Percentiles rank a stretch among this genome's conserved stretches.
Conservation (phyloP, 495 filamentous ascomycete species). For the Aspergillus homomorphus region DNA sequence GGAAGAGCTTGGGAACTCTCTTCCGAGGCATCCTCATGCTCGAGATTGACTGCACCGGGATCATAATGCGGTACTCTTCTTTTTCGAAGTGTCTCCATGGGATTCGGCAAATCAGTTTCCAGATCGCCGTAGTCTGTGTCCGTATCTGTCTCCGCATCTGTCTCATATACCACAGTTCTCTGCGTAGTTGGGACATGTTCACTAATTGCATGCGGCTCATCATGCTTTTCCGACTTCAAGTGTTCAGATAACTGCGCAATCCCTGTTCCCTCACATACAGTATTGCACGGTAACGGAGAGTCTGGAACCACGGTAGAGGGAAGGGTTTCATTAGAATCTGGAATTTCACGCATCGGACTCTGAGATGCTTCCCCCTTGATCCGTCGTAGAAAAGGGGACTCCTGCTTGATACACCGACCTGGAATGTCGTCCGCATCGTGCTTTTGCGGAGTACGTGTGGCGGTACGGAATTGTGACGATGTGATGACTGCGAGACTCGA, state of each 20-base stretch:
- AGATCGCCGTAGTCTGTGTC: constrained; percentile 37
- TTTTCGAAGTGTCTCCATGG: constrained; percentile 15
- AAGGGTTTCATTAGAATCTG: constrained; percentile 6
- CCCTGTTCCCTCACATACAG: not conserved
- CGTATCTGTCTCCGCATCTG: constrained; percentile 43
- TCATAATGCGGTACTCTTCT: not conserved
- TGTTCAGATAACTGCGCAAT: not conserved
- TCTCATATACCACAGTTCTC: constrained; percentile 43
- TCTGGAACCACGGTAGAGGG: constrained; percentile 1
- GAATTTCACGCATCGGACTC: not conserved
- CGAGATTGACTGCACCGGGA: constrained; percentile 3
- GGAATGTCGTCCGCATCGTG: constrained; percentile 4
- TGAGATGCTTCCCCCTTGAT: constrained; percentile 9
- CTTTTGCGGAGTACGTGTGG: constrained; percentile 32
- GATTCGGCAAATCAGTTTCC: constrained; percentile 19
- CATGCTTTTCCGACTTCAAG: not conserved
- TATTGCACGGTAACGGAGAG: not conserved
- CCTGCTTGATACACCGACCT: constrained; percentile 24
- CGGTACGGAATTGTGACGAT: constrained; percentile 37
- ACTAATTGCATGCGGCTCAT: not conserved
- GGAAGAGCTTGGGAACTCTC: constrained; percentile 31
- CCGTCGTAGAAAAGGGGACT: constrained; percentile 13
- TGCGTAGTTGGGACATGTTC: constrained; percentile 17
- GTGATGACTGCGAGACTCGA: constrained; percentile 39
- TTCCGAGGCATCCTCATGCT: constrained; percentile 26